Percentiles rank a stretch among this genome's conserved stretches.
Conservation (phyloP, 768 basidiomycete genomes). For the Russula ochroleuca region DNA sequence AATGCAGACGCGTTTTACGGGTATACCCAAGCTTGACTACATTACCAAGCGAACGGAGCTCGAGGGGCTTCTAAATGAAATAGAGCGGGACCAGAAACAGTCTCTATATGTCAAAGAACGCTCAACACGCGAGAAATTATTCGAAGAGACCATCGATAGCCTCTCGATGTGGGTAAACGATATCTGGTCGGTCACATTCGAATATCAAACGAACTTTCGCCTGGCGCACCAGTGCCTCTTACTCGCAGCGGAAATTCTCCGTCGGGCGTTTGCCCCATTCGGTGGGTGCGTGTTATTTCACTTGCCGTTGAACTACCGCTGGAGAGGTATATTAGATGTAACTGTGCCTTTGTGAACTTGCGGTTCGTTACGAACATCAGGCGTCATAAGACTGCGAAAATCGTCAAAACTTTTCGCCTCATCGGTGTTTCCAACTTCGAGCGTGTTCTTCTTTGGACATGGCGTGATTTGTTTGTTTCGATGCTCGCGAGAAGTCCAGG, state of each 20-base stretch:
- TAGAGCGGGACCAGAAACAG: slow-evolving; percentile 51
- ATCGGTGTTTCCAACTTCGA: slow-evolving; percentile 47
- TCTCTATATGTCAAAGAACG: slow-evolving; percentile 47
- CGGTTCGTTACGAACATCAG: slow-evolving; percentile 46
- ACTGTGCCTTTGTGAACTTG: slow-evolving; percentile 47
- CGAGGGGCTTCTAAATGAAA: slow-evolving; percentile 46
- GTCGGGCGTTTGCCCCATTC: slow-evolving; percentile 41
- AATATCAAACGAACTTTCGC: slow-evolving; percentile 49
- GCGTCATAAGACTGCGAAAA: slow-evolving; percentile 38
- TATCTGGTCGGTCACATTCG: slow-evolving; percentile 60
- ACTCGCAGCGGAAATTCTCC: slow-evolving; percentile 46
- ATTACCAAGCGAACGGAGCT: slow-evolving; percentile 54
- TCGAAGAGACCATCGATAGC: slow-evolving; percentile 52
- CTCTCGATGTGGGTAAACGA: slow-evolving; percentile 56
- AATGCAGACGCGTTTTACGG: slow-evolving; percentile 38
- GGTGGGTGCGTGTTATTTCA: slow-evolving; percentile 33
- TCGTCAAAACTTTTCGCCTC: slow-evolving; percentile 48
- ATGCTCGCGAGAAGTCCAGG: slow-evolving; percentile 42
- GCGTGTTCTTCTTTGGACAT: slow-evolving; percentile 54
- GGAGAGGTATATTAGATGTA: slow-evolving; percentile 42
- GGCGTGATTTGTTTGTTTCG: slow-evolving; percentile 63
- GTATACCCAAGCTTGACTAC: slow-evolving; percentile 49
- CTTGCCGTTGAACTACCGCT: slow-evolving; percentile 17
- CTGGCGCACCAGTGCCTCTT: slow-evolving; percentile 55
- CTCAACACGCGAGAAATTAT: slow-evolving; percentile 51